Conservation (phyloP, 2,329 filamentous ascomycete genomes). For the Colletotrichum sansevieriae region DNA sequence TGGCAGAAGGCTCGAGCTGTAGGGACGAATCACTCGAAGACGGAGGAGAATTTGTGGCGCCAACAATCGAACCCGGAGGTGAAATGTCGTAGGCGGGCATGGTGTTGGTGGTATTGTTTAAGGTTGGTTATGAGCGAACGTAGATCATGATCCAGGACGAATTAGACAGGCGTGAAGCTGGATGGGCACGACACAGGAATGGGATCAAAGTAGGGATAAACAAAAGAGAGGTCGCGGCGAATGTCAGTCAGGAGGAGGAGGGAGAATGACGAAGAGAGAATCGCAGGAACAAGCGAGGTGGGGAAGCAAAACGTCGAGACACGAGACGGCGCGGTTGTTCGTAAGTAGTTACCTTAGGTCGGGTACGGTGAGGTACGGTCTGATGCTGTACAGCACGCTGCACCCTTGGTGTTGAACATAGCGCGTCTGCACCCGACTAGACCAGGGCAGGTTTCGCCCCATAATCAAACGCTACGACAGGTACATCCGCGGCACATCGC, state of each 20-base stretch:
- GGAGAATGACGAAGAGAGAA: constrained; percentile 26
- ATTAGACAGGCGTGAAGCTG: constrained; percentile 3
- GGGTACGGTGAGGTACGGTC: constrained; percentile 30
- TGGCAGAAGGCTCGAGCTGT: constrained; percentile 4
- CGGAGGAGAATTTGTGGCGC: constrained; percentile 15
- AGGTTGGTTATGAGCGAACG: constrained; percentile 9
- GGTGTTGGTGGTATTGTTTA: constrained; percentile 4
- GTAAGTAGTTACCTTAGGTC: constrained; percentile 14
- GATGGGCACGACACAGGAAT: not conserved
- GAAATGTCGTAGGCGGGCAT: constrained; percentile 30
- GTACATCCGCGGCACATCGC: not conserved
- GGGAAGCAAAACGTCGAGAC: constrained; percentile 38
- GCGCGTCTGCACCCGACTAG: constrained; percentile 35
- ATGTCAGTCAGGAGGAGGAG: constrained; percentile 8
- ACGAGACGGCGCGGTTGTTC: constrained; percentile 36
- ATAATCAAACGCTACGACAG: constrained; percentile 13
- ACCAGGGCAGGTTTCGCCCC: not conserved
- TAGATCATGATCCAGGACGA: constrained; percentile 26
- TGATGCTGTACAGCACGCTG: constrained; percentile 24
- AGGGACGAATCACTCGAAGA: constrained; percentile 23
- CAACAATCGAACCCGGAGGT: constrained; percentile 21
- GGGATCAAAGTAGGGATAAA: not conserved
- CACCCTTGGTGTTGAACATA: constrained; percentile 38
- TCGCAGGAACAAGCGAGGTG: constrained; percentile 37
- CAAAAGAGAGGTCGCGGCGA: constrained; percentile 3